A percentile compares a stretch with the other conserved stretches of the same genome.
Evolutionary conservation across 1,284 basidiomycete genomes (phyloP).

Genomic region (Schizophyllum amplum): DNA sequence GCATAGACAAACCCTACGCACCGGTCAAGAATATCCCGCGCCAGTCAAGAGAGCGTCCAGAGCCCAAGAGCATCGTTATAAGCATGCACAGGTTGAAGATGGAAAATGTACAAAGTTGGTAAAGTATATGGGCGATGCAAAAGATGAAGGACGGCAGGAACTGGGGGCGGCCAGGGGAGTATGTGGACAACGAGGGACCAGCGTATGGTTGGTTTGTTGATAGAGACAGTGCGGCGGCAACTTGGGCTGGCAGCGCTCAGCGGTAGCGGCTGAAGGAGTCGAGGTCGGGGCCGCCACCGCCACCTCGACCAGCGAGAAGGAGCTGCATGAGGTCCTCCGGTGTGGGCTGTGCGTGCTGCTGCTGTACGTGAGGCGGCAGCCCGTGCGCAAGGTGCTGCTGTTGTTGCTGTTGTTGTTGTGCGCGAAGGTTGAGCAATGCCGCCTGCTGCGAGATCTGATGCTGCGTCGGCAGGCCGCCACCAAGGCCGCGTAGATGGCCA

Average conservation of each 20-base stretch:
- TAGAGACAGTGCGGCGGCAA: neutral
- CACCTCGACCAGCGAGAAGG: slow-evolving; percentile 23
- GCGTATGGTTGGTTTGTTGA: neutral
- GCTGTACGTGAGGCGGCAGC: slow-evolving; percentile 35
- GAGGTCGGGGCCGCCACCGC: neutral
- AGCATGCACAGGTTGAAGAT: neutral
- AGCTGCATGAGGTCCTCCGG: neutral
- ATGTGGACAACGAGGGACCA: neutral
- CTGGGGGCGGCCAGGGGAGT: neutral
- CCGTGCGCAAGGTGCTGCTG: slow-evolving; percentile 43
- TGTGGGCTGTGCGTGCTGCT: slow-evolving; percentile 5
- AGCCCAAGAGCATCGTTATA: neutral
- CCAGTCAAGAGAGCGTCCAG: neutral
- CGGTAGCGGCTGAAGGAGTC: neutral
- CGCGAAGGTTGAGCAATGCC: slow-evolving; percentile 15
- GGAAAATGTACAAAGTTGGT: neutral
- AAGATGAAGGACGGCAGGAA: neutral
- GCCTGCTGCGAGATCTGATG: slow-evolving; percentile 1
- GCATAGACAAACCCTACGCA: neutral
- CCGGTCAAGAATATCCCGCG: neutral
- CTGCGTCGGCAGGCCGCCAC: neutral
- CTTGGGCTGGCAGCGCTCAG: neutral
- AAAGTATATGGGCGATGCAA: neutral
- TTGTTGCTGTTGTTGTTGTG: slow-evolving; percentile 30
- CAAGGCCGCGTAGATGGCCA: neutral